Conservation (phyloP, 2,329 filamentous ascomycete species). For the Penicillium griseofulvum region DNA sequence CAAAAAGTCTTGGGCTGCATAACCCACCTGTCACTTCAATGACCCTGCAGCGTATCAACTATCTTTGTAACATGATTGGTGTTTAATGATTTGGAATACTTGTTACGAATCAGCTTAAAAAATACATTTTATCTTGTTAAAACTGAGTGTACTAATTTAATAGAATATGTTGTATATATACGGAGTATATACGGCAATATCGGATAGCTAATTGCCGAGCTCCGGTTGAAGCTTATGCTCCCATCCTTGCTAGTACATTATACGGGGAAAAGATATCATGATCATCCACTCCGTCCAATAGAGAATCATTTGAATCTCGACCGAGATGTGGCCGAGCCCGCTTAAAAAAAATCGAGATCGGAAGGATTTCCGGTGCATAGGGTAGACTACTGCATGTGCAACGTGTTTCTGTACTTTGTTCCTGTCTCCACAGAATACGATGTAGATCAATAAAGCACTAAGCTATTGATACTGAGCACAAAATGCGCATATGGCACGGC, state of each 20-base stretch:
- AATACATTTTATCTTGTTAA: not conserved
- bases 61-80: not conserved
- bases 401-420: not conserved
- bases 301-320: not conserved
- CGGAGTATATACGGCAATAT: not conserved
- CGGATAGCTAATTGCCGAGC: not conserved
- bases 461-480: not conserved
- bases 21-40: slow-evolving; percentile 11
- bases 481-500: not conserved
- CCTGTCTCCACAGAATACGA: not conserved
- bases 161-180: no score
- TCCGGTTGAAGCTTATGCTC: not conserved
- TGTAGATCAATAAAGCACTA: not conserved
- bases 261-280: not conserved
- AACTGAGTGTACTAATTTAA: not conserved
- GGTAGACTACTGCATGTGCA: not conserved
- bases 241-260: not conserved
- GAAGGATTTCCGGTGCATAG: slow-evolving; percentile 2
- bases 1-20: slow-evolving; percentile 5
- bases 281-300: not conserved
- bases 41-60: slow-evolving; percentile 8
- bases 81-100: not conserved
- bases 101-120: not conserved
- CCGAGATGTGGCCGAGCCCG: not conserved
- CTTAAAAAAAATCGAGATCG: not conserved